Evolutionary conservation across 164 flowering plant genomes (phyloP), one percentile per base, ranked within the genome.

Genomic region (Piper betle): DNA sequence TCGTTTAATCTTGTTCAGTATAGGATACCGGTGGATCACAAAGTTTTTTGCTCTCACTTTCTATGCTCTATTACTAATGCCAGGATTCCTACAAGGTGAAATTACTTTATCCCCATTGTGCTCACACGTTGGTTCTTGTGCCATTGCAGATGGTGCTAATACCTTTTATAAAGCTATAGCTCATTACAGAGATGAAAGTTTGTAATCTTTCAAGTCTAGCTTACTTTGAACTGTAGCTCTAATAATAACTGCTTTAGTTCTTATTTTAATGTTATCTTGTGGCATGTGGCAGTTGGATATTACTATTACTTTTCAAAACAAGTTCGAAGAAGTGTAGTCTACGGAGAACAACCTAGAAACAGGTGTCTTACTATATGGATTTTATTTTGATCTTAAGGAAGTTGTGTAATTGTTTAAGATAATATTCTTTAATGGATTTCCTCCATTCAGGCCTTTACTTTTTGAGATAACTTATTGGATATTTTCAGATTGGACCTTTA

Each of bases 71-170:
- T 79, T 94, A 57, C 87, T 94, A 53, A 75, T 88, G 85, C 99
- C 99, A 50, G 99, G 99, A 15, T 90, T 94, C 75, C 69, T 94
- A 64, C 95, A 82, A 87, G 97, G 98, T 85, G 59, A 42, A 68
- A 58, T 13, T 60, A 59, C 33, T 43, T 16, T 33, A 8, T 20
- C 18, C 33, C 16, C 33, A 16, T 20, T 53, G 6, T 18, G 33
- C 37, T 3, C 57, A 55, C 15, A 12, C 57, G 18, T 10, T 1
- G 20, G 46, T 42, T 6, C 46, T 42, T 10, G 46, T 6, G 46
- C 46, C 33, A 25, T 25, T 25, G 11, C 46, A 42, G 15, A 46
- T 15, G 11, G 50, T 46, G 50, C 15, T 5, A 15, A 46, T 4
- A 15, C 5, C 50, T 5, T 46, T 46, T 46, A 46, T 15, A 12